Evolutionary conservation across 2,329 filamentous ascomycete species (phyloP).

Genomic region (Aspergillus nomiae): DNA sequence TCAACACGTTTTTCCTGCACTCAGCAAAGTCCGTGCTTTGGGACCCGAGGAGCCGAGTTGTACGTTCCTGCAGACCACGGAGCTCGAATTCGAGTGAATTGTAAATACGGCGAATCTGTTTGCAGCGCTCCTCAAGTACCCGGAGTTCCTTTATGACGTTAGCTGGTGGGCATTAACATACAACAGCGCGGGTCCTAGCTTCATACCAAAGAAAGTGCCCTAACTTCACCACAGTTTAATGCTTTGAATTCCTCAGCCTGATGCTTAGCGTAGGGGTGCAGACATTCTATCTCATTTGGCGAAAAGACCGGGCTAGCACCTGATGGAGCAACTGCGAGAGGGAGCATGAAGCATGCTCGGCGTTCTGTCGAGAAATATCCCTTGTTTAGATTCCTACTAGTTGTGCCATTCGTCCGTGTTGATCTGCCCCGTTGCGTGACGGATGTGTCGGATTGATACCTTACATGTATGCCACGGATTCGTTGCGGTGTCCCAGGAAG

Average conservation of each 20-base stretch:
- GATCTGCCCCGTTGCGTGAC: no score
- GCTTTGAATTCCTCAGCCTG: not conserved
- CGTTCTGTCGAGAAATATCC: not conserved
- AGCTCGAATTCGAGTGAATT: not conserved
- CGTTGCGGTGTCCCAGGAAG: no score
- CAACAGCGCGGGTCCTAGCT: not conserved
- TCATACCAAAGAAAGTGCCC: not conserved
- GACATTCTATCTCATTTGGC: not conserved
- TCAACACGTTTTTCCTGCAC: not conserved
- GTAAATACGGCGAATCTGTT: not conserved
- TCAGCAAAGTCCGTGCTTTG: not conserved
- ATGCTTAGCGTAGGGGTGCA: not conserved
- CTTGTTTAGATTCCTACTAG: not conserved
- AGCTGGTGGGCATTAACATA: not conserved
- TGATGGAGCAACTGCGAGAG: not conserved
- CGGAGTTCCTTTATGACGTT: not conserved
- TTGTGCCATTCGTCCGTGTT: no score
- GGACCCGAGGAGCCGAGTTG: not conserved
- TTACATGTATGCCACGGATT: no score
- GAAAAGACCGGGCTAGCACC: not conserved
- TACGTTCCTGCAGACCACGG: not conserved
- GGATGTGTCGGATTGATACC: no score
- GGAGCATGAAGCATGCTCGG: not conserved
- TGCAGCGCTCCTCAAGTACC: not conserved
- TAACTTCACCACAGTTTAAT: not conserved